Conservation (phyloP, 2,329 filamentous ascomycete genomes). For the Penicillium polonicum region DNA sequence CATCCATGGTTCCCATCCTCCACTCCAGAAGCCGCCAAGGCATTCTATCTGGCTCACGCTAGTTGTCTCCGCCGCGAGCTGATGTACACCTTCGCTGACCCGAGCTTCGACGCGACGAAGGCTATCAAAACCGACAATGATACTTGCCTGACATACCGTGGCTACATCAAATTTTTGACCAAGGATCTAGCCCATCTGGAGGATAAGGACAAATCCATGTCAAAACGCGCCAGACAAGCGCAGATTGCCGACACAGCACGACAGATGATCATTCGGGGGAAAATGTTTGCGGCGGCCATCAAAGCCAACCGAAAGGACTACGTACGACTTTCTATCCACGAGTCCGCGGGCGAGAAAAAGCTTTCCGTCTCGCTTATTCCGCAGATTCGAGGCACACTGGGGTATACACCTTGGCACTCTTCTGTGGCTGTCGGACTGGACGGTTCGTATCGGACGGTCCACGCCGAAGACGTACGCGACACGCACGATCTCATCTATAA, state of each 20-base stretch:
- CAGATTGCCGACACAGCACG: slow-evolving; percentile 24
- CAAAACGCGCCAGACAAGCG: slow-evolving; percentile 19
- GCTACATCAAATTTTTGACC: slow-evolving; percentile 31
- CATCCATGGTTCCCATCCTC: slow-evolving; percentile 24
- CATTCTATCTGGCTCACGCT: slow-evolving; percentile 27
- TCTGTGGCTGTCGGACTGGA: slow-evolving; percentile 33
- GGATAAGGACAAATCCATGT: slow-evolving; percentile 6
- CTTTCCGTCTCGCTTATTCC: slow-evolving; percentile 29
- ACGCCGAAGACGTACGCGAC: slow-evolving; percentile 28
- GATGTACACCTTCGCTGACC: slow-evolving; percentile 27
- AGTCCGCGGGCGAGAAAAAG: slow-evolving; percentile 29
- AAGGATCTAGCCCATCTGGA: slow-evolving; percentile 28
- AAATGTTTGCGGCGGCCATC: slow-evolving; percentile 32
- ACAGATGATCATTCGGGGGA: slow-evolving; percentile 30
- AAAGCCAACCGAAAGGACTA: slow-evolving; percentile 29
- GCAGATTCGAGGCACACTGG: slow-evolving; percentile 24
- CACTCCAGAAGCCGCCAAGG: slow-evolving; percentile 24
- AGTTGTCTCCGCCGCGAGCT: slow-evolving; percentile 28
- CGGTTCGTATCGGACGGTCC: slow-evolving; percentile 27
- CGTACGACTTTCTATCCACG: slow-evolving; percentile 32
- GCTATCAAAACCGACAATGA: slow-evolving; percentile 31
- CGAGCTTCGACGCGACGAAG: slow-evolving; percentile 25
- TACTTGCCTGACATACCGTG: slow-evolving; percentile 30
- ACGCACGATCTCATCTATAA: slow-evolving; percentile 51
- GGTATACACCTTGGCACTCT: slow-evolving; percentile 38